Evolutionary conservation across 345 rosid species (phyloP), one percentile per base, ranked within the genome.

Genomic region (Moringa oleifera): DNA sequence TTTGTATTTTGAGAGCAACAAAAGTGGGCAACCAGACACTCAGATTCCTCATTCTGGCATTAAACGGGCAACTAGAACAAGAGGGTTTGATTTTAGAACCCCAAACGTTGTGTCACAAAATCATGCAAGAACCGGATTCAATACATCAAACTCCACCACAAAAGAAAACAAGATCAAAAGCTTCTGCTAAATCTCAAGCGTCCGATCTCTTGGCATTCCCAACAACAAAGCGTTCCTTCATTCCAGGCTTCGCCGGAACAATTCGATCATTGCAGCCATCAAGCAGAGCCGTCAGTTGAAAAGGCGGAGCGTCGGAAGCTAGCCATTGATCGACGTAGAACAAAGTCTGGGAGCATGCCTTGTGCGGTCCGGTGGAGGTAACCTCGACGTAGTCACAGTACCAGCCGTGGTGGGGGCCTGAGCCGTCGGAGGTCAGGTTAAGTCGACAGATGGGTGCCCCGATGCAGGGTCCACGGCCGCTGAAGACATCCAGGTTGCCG

Each of bases 311-410:
- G 49, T 90, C 95, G 0, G 8, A 12, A 1, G 97, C 96, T 45
- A 93, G 82, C 98, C 98, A 93, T 76, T 88, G 98, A 80, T 90
- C 98, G 58, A 93, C 74, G 20, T 73, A 68, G 56, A 93, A 93
- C 75, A n/a, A 59, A 78, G 78, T 68, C 60, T 80, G 84, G 2
- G 74, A 20, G 55, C 98, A 93, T 7, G 66, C 20, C 4, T 55
- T 52, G 51, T 90, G 97, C 53, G 80, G 79, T 18, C 90, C 90
- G 0, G 94, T 79, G 18, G 81, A 25, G 0, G 87, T 79, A 25
- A 88, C 83, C 74, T 93, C 96, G 31, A 90, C 85, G 77, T 93
- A 94, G 77, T 90, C 86, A 51, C 76, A 73, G 79, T 94, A 90
- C 99, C 95, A 90, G 0, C 99, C 97, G 52, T 83, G 96, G 61